Conservation (phyloP, 2,329 filamentous ascomycete species). For the Zymoseptoria brevis region DNA sequence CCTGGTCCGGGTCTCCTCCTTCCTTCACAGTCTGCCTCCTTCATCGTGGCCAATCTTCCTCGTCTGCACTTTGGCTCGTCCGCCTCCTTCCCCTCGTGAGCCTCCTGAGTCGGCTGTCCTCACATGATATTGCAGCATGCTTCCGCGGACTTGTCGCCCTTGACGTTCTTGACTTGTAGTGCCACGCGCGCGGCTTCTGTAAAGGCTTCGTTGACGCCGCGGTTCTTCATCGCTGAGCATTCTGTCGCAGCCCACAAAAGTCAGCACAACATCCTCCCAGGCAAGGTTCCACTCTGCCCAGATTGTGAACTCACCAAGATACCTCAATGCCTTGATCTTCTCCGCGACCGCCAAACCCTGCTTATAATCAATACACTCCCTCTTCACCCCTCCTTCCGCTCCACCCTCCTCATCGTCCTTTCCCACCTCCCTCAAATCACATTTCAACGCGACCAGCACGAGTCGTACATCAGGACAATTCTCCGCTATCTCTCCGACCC, state of each 20-base stretch:
- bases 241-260: constrained; percentile 45
- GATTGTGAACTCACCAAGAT: constrained; percentile 65
- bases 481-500: constrained; percentile 95
- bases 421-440: constrained; percentile 75
- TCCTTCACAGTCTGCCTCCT: too few relatives aligned
- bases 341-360: constrained; percentile 85
- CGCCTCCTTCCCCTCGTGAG: too few relatives aligned
- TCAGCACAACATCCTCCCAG: too few relatives aligned
- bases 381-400: constrained; percentile 39
- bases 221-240: constrained; percentile 96
- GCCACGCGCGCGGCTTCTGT: constrained; percentile 95
- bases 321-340: constrained; percentile 84
- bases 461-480: constrained; percentile 94
- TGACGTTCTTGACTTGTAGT: constrained; percentile 49
- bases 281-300: too few relatives aligned
- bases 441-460: constrained; percentile 92
- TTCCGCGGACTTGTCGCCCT: constrained; percentile 34
- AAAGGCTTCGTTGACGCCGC: constrained; percentile 96
- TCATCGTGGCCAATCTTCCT: too few relatives aligned
- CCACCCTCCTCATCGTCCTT: constrained; percentile 58
- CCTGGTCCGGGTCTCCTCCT: too few relatives aligned
- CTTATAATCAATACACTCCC: constrained; percentile 78
- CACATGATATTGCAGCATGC: constrained; percentile 16
- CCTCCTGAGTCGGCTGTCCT: neutral
- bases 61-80: too few relatives aligned